These are phyloP conservation scores for Cinchona pubescens DNA, from an alignment of 257 asterid genomes.

Conservation along the genomic window DNA sequence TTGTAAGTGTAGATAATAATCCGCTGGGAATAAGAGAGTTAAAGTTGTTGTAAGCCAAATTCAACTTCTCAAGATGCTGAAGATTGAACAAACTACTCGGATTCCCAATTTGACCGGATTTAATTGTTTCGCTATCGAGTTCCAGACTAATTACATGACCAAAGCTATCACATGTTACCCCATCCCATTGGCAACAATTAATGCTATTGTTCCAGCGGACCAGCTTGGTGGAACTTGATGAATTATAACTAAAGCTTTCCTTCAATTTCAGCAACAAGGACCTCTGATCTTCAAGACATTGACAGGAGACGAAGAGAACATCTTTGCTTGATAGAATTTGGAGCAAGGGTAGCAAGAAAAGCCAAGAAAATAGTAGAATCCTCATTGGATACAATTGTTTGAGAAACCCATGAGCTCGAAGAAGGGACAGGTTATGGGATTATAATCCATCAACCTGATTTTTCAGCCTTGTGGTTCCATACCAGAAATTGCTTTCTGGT, in stretches of 20 bases:
- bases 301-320: neutral
- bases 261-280: conserved; percentile 18
- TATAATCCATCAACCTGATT: conserved; percentile 12
- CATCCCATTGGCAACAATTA: conserved; percentile 6
- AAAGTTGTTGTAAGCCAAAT: neutral
- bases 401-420: conserved; percentile 27
- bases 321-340: conserved; percentile 13
- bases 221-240: conserved; percentile 6
- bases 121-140: neutral
- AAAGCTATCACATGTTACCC: neutral
- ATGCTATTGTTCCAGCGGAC: neutral
- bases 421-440: neutral
- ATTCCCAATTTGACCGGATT: neutral
- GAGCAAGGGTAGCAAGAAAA: conserved; percentile 34
- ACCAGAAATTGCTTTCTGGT: neutral
- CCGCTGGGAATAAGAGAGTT: conserved; percentile 5
- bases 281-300: conserved; percentile 24
- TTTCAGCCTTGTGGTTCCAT: neutral
- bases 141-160: conserved; percentile 6
- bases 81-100: neutral
- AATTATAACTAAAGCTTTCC: neutral
- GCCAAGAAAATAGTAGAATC: conserved; percentile 35
- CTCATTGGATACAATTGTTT: conserved; percentile 42
- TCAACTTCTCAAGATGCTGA: neutral
- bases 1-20: conserved; percentile 34